phyloP scores from a whole-genome alignment of 1,284 basidiomycete genomes.

The Nidula niveotomentosa region DNA sequence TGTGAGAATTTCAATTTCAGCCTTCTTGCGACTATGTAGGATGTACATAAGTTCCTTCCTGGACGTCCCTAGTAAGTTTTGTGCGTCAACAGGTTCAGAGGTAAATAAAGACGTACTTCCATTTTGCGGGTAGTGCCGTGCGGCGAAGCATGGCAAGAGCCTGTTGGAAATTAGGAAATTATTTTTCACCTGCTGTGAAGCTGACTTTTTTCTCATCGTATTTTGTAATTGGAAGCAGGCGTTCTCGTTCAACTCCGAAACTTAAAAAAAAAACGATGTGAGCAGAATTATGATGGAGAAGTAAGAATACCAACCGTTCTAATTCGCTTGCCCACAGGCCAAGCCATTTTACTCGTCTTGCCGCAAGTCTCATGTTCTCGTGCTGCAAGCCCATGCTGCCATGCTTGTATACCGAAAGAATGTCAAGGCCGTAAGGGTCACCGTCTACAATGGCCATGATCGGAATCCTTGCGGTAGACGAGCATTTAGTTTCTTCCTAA shows the following conservation, averaged over 20 bases:
- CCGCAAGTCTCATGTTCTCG: slow-evolving; percentile 62
- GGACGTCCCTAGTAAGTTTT: background rate
- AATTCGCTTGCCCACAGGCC: slow-evolving; percentile 77
- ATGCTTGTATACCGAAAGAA: slow-evolving; percentile 82
- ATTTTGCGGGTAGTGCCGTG: slow-evolving; percentile 52
- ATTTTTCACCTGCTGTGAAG: background rate
- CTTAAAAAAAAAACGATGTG: slow-evolving; percentile 30
- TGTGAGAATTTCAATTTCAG: slow-evolving; percentile 82
- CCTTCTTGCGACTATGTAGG: slow-evolving; percentile 78
- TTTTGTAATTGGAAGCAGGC: slow-evolving; percentile 67
- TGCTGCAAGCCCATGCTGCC: slow-evolving; percentile 66
- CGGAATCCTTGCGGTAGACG: slow-evolving; percentile 49
- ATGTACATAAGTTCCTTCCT: slow-evolving; percentile 41
- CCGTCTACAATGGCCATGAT: slow-evolving; percentile 84
- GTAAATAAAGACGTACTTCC: slow-evolving; percentile 58
- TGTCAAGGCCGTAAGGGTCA: slow-evolving; percentile 89
- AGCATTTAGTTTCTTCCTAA: background rate
- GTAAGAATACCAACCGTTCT: slow-evolving; percentile 35
- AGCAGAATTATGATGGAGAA: no score
- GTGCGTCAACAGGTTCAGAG: background rate
- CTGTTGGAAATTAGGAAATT: slow-evolving; percentile 35
- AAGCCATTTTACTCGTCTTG: slow-evolving; percentile 72
- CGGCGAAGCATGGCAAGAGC: slow-evolving; percentile 66
- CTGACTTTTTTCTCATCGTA: slow-evolving; percentile 75
- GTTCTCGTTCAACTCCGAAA: slow-evolving; percentile 56